These are phyloP conservation scores for Dillenia turbinata DNA, from an alignment of 164 flowering plant genomes.

Conservation along the genomic window DNA sequence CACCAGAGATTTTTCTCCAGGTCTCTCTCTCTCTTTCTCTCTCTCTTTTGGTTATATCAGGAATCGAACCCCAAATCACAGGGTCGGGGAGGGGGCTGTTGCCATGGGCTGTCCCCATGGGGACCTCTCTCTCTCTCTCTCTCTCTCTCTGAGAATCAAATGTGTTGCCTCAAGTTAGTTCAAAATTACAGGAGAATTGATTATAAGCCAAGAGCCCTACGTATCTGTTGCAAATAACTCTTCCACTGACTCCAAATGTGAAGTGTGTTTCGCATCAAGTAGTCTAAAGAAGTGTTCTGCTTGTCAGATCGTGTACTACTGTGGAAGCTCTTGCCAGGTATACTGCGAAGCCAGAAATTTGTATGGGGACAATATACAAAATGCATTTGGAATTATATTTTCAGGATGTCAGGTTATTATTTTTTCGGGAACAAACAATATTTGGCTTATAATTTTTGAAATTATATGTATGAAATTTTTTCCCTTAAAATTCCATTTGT, in stretches of 20 bases:
- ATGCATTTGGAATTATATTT: too few relatives aligned
- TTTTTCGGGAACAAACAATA: not conserved
- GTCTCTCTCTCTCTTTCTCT: constrained; percentile 28
- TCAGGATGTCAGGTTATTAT: too few relatives aligned
- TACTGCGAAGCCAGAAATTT: not conserved
- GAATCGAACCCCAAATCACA: too few relatives aligned
- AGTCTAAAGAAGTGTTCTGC: constrained; percentile 78
- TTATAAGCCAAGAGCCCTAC: constrained; percentile 76
- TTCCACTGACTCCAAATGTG: constrained; percentile 45
- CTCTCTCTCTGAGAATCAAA: not conserved
- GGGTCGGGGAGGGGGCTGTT: too few relatives aligned
- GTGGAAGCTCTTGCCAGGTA: constrained; percentile 90
- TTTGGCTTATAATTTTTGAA: not conserved
- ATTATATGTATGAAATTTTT: not conserved
- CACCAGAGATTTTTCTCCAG: constrained; percentile 68
- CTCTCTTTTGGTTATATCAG: too few relatives aligned
- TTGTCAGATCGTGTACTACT: constrained; percentile 80
- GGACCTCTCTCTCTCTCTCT: constrained; percentile 8
- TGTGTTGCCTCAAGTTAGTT: too few relatives aligned
- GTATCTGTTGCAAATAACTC: constrained; percentile 64
- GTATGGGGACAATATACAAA: not conserved
- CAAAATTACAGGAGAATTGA: constrained; percentile 67
- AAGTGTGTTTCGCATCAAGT: constrained; percentile 56
- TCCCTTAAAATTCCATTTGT: not conserved
- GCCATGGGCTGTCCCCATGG: too few relatives aligned